A percentile compares a stretch with the other conserved stretches of the same genome.
Evolutionary conservation across 202 grass and related monocot genomes (phyloP).

Genomic region (Bolboschoenoplectus hybrid): DNA sequence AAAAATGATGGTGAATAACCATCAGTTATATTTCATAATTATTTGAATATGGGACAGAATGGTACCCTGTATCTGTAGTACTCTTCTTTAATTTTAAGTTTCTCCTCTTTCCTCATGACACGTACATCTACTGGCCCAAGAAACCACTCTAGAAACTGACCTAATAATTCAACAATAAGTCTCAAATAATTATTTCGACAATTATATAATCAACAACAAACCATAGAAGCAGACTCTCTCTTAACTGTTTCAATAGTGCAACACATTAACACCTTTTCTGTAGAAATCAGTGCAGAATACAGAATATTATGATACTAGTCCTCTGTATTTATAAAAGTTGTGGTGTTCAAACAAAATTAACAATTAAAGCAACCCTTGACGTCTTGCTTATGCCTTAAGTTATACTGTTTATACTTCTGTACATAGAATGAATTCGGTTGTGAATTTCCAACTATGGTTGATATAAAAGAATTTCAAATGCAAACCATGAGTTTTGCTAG

Average conservation of each 20-base stretch:
- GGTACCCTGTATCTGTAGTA: conserved; percentile 89
- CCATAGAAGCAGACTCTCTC: background rate
- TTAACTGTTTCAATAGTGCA: background rate
- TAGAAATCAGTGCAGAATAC: background rate
- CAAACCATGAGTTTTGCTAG: conserved; percentile 73
- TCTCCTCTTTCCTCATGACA: conserved; percentile 71
- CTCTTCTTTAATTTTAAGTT: conserved; percentile 89
- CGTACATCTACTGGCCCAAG: conserved; percentile 81
- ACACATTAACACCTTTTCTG: background rate
- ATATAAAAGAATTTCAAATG: conserved; percentile 22
- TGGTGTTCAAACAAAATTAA: conserved; percentile 18
- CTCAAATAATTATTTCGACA: background rate
- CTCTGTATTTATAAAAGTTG: background rate
- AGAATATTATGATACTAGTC: background rate
- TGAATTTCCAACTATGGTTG: background rate
- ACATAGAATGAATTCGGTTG: background rate
- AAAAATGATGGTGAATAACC: background rate
- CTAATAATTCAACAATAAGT: conserved; percentile 39
- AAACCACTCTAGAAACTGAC: conserved; percentile 75
- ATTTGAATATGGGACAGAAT: background rate
- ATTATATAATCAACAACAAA: background rate
- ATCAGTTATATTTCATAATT: background rate
- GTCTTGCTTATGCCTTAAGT: conserved; percentile 1
- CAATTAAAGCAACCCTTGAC: conserved; percentile 26
- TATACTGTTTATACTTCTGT: background rate